Base-by-base conservation (phyloP, 129 eudicot genomes). In the Helichrysum umbraculigerum region DNA sequence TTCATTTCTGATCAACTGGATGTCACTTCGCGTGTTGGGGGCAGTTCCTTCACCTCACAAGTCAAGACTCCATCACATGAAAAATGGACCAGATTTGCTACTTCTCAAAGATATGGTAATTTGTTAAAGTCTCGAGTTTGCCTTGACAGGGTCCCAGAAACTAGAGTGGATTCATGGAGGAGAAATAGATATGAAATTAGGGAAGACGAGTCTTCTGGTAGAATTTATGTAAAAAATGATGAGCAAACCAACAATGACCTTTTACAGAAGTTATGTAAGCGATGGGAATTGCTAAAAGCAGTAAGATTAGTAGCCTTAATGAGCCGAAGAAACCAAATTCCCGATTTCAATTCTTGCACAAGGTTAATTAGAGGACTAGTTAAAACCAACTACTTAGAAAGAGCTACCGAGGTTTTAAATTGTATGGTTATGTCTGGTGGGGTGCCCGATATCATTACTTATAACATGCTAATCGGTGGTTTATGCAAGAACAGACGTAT, bases 381-480 rank as follows among this genome's bases (percentile, higher is more conserved):
- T 25, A 86, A 85, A 57, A 29, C 62, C 44, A 70, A 74, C 56
- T 84, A 64, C 11, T 72, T 47, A 42, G 94, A 83, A 35, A 79
- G 84, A 84, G 98, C 98, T 64, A 76, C 77, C 10, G 85, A 80
- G 50, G 81, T 88, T 60, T 80, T 92, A 52, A 81, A 84, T 30
- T 66, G 81, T 70, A 83, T 92, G 90, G 92, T 92, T 61, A 83
- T 90, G 98, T 88, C 92, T 0, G 98, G 98, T 81, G 96, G 96
- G 39, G 78, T 88, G 67, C 94, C 94, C 0, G 98, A 92, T 83
- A 84, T 88, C 61, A 88, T 90, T 64, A 92, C 98, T 51, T 88
- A 88, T 81, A 92, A 92, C 76, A 92, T 85, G 87, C 76, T 92
- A 41, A 84, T 92, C 58, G 70, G 86, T 57, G 86, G 93, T 64